These are phyloP conservation scores for Leccinum olivaceopallidum DNA, from an alignment of 768 basidiomycete genomes.

Conservation along the genomic window DNA sequence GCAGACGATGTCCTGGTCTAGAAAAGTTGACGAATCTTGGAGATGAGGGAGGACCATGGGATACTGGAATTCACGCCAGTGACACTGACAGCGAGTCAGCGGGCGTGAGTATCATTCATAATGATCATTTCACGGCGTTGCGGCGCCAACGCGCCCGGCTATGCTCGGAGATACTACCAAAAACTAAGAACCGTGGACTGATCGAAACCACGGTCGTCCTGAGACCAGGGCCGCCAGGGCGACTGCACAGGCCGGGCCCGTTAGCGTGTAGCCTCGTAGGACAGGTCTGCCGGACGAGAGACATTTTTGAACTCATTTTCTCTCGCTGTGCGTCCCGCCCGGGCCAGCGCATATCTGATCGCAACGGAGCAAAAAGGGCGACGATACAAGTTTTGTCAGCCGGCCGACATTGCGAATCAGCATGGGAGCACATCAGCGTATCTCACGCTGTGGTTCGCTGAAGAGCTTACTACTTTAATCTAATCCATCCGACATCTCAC, in stretches of 20 bases:
- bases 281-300: neutral
- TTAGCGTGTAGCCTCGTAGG: constrained; percentile 4
- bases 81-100: neutral
- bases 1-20: constrained; percentile 38
- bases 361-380: neutral
- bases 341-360: neutral
- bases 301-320: constrained; percentile 13
- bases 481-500: constrained; percentile 33
- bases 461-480: constrained; percentile 17
- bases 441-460: constrained; percentile 24
- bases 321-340: constrained; percentile 2
- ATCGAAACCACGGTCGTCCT: neutral
- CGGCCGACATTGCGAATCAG: constrained; percentile 5
- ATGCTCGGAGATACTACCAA: constrained; percentile 15
- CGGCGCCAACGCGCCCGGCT: constrained; percentile 2
- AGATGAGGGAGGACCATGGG: constrained; percentile 18
- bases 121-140: neutral
- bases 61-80: constrained; percentile 2
- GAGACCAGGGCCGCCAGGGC: neutral
- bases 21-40: constrained; percentile 7
- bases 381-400: constrained; percentile 2
- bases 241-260: neutral
- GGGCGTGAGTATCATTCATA: neutral
- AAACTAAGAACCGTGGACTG: neutral
- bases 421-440: constrained; percentile 17